Evolutionary conservation across 345 rosid genomes (phyloP).

Genomic region (Dimocarpus longan): DNA sequence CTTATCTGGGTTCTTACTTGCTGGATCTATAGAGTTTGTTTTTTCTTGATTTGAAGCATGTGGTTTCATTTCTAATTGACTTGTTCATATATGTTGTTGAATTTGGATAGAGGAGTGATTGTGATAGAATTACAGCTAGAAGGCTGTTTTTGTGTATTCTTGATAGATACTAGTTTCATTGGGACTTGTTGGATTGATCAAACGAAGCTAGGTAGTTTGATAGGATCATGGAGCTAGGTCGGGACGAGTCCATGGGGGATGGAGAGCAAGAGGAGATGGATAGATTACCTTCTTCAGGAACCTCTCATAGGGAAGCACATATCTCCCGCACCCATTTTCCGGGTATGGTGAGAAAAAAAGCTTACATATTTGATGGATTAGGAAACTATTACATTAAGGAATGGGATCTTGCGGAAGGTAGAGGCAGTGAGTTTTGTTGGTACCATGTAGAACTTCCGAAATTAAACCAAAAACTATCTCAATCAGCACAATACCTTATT

Average conservation of each 20-base stretch:
- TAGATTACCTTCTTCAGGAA: conserved; percentile 34
- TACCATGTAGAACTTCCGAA: conserved; percentile 91
- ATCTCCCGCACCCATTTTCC: conserved; percentile 38
- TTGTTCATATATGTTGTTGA: background rate
- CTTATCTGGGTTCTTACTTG: conserved; percentile 15
- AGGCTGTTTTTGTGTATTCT: background rate
- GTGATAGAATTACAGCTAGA: background rate
- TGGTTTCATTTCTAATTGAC: background rate
- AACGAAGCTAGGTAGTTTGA: background rate
- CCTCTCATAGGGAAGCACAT: conserved; percentile 25
- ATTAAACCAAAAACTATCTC: conserved; percentile 75
- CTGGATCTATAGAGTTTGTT: conserved; percentile 12
- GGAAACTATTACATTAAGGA: conserved; percentile 71
- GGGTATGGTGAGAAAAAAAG: conserved; percentile 75
- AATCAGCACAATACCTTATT: conserved; percentile 85
- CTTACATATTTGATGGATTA: conserved; percentile 80
- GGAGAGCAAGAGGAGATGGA: conserved; percentile 59
- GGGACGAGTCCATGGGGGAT: conserved; percentile 37
- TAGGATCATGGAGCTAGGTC: conserved; percentile 52
- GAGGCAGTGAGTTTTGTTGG: conserved; percentile 86
- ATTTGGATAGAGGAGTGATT: background rate
- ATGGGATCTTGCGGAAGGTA: conserved; percentile 85
- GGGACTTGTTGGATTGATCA: conserved; percentile 5
- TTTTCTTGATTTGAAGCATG: background rate
- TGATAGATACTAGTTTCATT: conserved; percentile 5